phyloP scores from a whole-genome alignment of 1,284 basidiomycete genomes.

The Rhodotorula sp. region DNA sequence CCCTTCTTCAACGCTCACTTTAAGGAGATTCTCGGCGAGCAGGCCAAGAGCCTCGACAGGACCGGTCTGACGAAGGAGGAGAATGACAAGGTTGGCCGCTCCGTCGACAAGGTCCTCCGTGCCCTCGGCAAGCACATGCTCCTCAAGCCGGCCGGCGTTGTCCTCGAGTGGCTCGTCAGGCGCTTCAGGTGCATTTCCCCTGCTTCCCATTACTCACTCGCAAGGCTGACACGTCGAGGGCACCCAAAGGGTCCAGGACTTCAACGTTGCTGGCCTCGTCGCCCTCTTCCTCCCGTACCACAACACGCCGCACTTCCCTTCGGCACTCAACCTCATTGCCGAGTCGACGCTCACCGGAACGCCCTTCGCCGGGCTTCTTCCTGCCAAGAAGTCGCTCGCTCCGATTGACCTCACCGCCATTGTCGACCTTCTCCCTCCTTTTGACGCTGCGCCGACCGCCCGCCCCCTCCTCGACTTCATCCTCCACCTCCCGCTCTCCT shows the following conservation, averaged over 20 bases:
- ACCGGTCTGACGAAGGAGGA: slow-evolving; percentile 72
- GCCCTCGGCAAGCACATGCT: slow-evolving; percentile 78
- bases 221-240: too few relatives aligned
- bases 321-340: slow-evolving; percentile 28
- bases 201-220: not conserved
- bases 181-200: slow-evolving; percentile 73
- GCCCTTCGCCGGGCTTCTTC: slow-evolving; percentile 55
- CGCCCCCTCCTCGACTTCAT: slow-evolving; percentile 34
- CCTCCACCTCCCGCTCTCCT: slow-evolving; percentile 38
- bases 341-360: slow-evolving; percentile 50
- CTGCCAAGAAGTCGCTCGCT: slow-evolving; percentile 73
- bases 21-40: slow-evolving; percentile 77
- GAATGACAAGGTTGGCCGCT: slow-evolving; percentile 63
- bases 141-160: slow-evolving; percentile 77
- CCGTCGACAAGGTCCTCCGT: slow-evolving; percentile 67
- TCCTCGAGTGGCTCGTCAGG: slow-evolving; percentile 94
- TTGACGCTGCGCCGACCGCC: slow-evolving; percentile 57
- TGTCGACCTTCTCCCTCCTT: slow-evolving; percentile 63
- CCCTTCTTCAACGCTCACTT: slow-evolving; percentile 59
- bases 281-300: slow-evolving; percentile 90
- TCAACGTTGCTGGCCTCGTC: slow-evolving; percentile 80
- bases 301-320: slow-evolving; percentile 81
- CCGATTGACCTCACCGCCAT: slow-evolving; percentile 68
- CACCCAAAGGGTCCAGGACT: slow-evolving; percentile 76
- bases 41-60: slow-evolving; percentile 73